These are phyloP conservation scores for Globisporangium viniferum DNA, from an alignment of 352 stramenopile species.

Conservation along the genomic window DNA sequence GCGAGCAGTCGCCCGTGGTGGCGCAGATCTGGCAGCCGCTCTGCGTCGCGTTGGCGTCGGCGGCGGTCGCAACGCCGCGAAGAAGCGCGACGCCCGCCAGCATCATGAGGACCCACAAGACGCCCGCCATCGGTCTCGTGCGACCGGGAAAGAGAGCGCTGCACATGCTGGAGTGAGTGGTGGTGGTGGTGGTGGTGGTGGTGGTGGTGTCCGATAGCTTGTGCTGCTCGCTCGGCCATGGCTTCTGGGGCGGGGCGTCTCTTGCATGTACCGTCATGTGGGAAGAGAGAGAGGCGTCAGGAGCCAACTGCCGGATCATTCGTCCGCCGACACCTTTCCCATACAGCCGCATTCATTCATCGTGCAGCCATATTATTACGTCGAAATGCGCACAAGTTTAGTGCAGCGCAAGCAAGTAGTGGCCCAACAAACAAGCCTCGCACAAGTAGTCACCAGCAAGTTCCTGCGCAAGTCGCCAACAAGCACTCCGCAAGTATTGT, in stretches of 20 bases:
- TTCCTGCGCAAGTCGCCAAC: background rate
- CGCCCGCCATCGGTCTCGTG: background rate
- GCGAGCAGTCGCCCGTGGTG: constrained; percentile 35
- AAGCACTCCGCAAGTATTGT: background rate
- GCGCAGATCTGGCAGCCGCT: constrained; percentile 54
- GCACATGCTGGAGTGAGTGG: background rate
- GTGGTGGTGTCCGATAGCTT: background rate
- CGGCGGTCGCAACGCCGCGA: background rate
- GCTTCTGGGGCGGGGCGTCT: too few species aligned
- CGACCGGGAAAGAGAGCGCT: background rate
- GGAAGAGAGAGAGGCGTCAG: background rate
- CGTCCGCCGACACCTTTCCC: background rate
- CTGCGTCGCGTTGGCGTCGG: constrained; percentile 13
- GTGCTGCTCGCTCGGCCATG: background rate
- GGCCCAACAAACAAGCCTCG: background rate
- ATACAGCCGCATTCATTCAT: background rate
- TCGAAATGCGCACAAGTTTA: background rate
- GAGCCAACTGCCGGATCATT: background rate
- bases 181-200: background rate
- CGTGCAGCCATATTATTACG: background rate
- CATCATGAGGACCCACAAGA: background rate
- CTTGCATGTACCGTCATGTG: too few species aligned
- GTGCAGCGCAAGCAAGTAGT: background rate
- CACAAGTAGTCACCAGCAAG: background rate
- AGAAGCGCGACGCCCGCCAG: background rate